These are phyloP conservation scores for Coccomyxa sp. DNA, from an alignment of 139 green algal species.

Conservation along the genomic window DNA sequence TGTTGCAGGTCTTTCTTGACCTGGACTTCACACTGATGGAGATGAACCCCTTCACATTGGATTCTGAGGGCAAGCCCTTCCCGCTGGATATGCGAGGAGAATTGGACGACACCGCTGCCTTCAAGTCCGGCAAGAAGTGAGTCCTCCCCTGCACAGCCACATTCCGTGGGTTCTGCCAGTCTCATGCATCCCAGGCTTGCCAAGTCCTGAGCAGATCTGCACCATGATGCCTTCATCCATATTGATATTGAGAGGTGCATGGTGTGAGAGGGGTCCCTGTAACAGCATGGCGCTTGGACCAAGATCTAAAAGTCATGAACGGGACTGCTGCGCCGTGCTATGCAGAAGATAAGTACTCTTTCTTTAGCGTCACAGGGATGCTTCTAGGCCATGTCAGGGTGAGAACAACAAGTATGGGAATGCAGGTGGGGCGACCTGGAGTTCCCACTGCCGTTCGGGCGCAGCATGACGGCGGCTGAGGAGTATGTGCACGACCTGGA, in stretches of 20 bases:
- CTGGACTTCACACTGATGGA: conserved; percentile 87
- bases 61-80: conserved; percentile 48
- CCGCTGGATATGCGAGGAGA: conserved; percentile 75
- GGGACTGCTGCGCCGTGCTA: no score
- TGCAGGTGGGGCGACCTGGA: conserved; percentile 59
- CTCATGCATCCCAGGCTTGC: no score
- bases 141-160: not conserved
- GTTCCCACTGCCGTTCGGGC: conserved; percentile 90
- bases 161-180: no score
- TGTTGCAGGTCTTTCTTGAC: conserved; percentile 60
- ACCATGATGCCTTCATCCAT: no score
- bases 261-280: no score
- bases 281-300: no score
- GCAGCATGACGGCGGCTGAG: conserved; percentile 69
- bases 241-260: no score
- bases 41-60: conserved; percentile 94
- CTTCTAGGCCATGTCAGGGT: not conserved
- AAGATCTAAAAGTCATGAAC: no score
- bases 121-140: conserved; percentile 53
- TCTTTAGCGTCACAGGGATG: not conserved
- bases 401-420: no score
- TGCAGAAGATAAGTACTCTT: not conserved
- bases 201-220: no score
- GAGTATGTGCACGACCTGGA: conserved; percentile 47
- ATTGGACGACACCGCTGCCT: conserved; percentile 90